Percentiles rank a stretch among this genome's conserved stretches.
Evolutionary conservation across 768 basidiomycete species (phyloP).

Genomic region (Candolleomyces eurysporus): DNA sequence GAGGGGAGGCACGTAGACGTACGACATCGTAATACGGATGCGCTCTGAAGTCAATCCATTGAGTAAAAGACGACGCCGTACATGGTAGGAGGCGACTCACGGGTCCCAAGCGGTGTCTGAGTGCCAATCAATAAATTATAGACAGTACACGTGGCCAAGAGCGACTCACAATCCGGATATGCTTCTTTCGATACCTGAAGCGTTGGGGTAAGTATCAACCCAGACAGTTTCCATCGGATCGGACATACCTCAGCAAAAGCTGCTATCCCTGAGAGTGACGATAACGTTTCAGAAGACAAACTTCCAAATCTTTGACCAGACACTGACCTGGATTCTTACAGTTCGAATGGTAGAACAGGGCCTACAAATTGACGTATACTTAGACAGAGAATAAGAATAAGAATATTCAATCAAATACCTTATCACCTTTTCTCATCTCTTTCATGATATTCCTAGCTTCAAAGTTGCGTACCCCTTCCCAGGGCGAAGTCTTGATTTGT

Average conservation of each 20-base stretch:
- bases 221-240: constrained; percentile 1
- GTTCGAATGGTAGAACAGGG: constrained; percentile 86
- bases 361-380: constrained; percentile 35
- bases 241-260: constrained; percentile 72
- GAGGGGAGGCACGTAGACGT: constrained; percentile 19
- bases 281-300: constrained; percentile 9
- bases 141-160: background rate
- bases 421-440: constrained; percentile 73
- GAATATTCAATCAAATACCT: constrained; percentile 39
- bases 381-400: background rate
- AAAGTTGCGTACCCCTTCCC: constrained; percentile 88
- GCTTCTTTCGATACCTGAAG: constrained; percentile 68
- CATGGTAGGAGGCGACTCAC: constrained; percentile 43
- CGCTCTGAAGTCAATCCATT: constrained; percentile 23
- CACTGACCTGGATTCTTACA: constrained; percentile 73
- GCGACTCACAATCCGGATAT: constrained; percentile 75
- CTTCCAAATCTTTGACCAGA: background rate
- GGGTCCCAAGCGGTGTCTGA: constrained; percentile 89
- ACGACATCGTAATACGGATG: constrained; percentile 86
- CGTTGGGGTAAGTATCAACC: constrained; percentile 3
- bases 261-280: constrained; percentile 57
- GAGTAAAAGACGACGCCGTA: background rate
- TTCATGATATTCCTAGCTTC: constrained; percentile 84
- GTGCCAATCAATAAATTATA: constrained; percentile 1
- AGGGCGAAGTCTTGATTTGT: constrained; percentile 61